Evolutionary conservation across 2,329 filamentous ascomycete species (phyloP).

Genomic region (Neofusicoccum ribis): DNA sequence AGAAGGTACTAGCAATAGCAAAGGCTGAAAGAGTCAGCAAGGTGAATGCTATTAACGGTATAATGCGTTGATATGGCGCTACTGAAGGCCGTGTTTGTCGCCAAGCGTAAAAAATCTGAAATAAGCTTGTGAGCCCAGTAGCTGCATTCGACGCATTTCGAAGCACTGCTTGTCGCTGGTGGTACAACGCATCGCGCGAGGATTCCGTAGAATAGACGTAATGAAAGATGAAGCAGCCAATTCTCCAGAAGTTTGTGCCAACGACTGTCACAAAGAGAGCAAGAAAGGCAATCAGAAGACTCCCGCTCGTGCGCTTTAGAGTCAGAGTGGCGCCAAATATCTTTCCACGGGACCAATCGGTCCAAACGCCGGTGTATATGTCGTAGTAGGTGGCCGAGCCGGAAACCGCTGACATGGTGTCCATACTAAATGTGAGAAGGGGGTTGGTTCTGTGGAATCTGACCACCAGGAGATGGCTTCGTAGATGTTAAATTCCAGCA

Average conservation of each 20-base stretch:
- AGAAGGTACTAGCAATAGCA: neutral
- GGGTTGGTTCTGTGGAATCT: too few relatives aligned
- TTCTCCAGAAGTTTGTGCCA: constrained; percentile 23
- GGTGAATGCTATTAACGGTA: neutral
- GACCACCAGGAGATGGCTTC: too few relatives aligned
- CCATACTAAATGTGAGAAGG: neutral
- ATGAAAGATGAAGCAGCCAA: constrained; percentile 26
- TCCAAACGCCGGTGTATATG: neutral
- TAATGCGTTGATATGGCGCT: neutral
- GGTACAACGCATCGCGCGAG: constrained; percentile 28
- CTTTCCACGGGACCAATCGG: neutral
- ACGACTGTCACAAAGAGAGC: neutral
- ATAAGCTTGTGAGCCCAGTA: neutral
- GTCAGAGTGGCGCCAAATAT: neutral
- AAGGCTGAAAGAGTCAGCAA: neutral
- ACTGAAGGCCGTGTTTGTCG: neutral
- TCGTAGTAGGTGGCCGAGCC: neutral
- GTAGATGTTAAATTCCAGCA: too few relatives aligned
- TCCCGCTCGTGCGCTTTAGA: neutral
- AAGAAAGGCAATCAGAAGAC: neutral
- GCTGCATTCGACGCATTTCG: constrained; percentile 11
- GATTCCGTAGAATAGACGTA: constrained; percentile 21
- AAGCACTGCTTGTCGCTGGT: constrained; percentile 23
- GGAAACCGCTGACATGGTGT: neutral
- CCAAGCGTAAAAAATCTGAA: neutral